Conservation (phyloP, 2,329 filamentous ascomycete genomes). For the Verticillium klebahnii region DNA sequence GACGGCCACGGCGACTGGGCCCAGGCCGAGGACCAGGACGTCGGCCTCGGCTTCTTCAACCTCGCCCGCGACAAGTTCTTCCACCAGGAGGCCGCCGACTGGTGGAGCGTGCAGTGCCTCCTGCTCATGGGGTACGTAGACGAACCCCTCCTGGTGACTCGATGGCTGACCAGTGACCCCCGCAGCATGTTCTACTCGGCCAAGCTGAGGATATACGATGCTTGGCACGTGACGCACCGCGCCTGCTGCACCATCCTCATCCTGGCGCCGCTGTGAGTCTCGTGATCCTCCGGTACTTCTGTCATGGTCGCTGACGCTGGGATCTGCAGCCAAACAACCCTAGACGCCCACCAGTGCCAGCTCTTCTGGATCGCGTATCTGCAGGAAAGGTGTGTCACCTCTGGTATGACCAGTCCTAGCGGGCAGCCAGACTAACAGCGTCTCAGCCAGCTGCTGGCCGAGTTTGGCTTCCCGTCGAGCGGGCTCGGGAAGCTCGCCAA, state of each 20-base stretch:
- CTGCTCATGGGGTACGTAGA: conserved; percentile 7
- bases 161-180: not conserved
- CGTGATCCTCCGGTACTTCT: not conserved
- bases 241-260: conserved; percentile 1
- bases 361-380: conserved; percentile 7
- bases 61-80: conserved; percentile 3
- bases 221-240: conserved; percentile 1
- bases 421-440: not conserved
- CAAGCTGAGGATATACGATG: conserved; percentile 2
- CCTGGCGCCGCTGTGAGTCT: conserved; percentile 1
- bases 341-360: conserved; percentile 4
- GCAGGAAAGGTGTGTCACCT: conserved; percentile 3
- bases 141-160: too few relatives aligned
- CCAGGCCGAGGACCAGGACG: not conserved
- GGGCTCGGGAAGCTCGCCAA: conserved; percentile 2
- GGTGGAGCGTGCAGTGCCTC: conserved; percentile 6
- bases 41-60: conserved; percentile 4
- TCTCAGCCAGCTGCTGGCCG: conserved; percentile 1
- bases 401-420: not conserved
- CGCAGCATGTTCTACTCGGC: conserved; percentile 1
- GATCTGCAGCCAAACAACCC: not conserved
- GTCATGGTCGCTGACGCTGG: not conserved
- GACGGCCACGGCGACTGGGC: conserved; percentile 1
- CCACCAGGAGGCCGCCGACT: conserved; percentile 2
- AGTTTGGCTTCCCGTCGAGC: conserved; percentile 5